Base-by-base conservation (phyloP, 1,284 basidiomycete species). In the Irpex lacteus region DNA sequence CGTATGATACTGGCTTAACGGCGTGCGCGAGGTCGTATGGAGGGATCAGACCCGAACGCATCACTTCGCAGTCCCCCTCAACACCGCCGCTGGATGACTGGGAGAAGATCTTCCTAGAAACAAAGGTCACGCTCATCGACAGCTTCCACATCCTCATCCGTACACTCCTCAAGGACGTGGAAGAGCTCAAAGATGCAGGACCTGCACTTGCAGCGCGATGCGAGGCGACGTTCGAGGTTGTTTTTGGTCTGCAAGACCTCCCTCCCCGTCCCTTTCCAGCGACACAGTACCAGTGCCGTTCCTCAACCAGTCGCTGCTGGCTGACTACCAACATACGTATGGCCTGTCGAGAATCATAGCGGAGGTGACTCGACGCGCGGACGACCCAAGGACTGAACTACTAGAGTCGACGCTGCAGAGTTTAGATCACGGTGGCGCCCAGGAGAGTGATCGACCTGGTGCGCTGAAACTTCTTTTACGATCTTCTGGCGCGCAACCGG, bases 61-160 rank as follows among this genome's bases (percentile, higher is more conserved):
- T 56, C 54, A 34, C 65, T 73, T 13, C 66, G 52, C 69, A 38
- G 37, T 56, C 26, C 26, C 2, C 26, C 5, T 60, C 63, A 13
- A 62, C 73, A 47, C 75, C 76, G 59, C 74, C 77, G 13, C 73
- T 81, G 15, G 86, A 87, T 68, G 82, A 89, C 57, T 91, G 89
- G 89, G 85, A 89, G 67, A 78, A 77, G 19, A 80, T 89, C 56
- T 89, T 86, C 82, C 77, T 91, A 3, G 83, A 87, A 63, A 87
- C 87, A 5, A 92, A 92, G 75, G 85, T 88, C 5, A 82, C 85
- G n/a, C 74, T 92, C 18, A 73, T 92, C 26, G 90, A 92, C 67
- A 73, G 80, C 11, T 89, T 90, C 72, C 89, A 91, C 68, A 71
- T 85, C 58, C 71, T 90, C 52, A 67, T 90, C 50, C 76, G 77